These are phyloP conservation scores for Cubamyces lactineus DNA, from an alignment of 768 basidiomycete genomes.

Conservation along the genomic window DNA sequence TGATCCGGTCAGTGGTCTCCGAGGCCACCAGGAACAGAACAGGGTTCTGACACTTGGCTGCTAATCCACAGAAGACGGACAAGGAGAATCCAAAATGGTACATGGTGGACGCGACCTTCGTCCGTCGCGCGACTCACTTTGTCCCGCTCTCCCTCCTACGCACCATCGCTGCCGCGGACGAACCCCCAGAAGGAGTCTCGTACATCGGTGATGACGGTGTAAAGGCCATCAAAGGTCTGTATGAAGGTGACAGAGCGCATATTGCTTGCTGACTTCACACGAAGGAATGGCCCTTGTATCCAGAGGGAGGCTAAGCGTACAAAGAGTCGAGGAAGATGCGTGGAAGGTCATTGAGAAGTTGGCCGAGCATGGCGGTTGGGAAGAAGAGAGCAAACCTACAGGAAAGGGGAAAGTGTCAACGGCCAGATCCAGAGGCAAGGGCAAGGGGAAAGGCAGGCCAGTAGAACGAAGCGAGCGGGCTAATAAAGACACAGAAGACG, in stretches of 20 bases:
- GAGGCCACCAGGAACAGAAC: constrained; percentile 6
- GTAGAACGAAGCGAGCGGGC: background rate
- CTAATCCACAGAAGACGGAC: constrained; percentile 67
- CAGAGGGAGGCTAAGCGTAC: constrained; percentile 85
- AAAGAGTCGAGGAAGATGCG: constrained; percentile 68
- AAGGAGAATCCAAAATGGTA: constrained; percentile 82
- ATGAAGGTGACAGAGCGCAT: background rate
- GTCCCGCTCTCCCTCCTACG: constrained; percentile 79
- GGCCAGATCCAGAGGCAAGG: constrained; percentile 18
- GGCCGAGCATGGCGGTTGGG: constrained; percentile 81
- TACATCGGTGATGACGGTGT: constrained; percentile 71
- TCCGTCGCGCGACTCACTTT: constrained; percentile 66
- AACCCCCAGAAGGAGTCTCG: constrained; percentile 55
- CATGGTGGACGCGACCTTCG: constrained; percentile 86
- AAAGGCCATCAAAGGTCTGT: constrained; percentile 63
- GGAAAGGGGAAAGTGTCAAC: background rate
- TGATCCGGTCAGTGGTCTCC: constrained; percentile 56
- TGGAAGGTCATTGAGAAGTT: constrained; percentile 65
- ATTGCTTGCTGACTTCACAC: constrained; percentile 1
- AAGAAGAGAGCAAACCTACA: constrained; percentile 35
- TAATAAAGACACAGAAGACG: background rate
- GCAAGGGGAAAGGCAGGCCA: constrained; percentile 5
- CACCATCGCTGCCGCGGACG: constrained; percentile 50
- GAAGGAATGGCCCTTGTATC: constrained; percentile 79
- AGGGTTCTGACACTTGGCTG: background rate